Evolutionary conservation across 768 basidiomycete genomes (phyloP).

Genomic region (Psilocybe azurescens): DNA sequence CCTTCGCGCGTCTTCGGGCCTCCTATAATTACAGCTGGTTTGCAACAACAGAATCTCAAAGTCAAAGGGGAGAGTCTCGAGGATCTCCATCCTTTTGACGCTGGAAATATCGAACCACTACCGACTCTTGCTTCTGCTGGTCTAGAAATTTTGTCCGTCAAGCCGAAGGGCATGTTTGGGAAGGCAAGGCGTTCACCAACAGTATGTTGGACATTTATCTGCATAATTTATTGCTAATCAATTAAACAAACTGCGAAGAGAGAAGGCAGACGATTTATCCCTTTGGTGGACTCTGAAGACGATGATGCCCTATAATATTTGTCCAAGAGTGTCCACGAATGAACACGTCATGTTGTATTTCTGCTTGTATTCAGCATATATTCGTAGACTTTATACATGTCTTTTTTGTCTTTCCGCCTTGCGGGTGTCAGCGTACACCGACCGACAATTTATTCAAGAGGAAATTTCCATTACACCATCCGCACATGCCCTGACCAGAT

Average conservation of each 20-base stretch:
- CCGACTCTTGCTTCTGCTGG: not conserved
- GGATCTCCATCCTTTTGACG: not conserved
- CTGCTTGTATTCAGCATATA: not conserved
- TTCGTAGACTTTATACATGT: not conserved
- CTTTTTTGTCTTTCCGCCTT: not conserved
- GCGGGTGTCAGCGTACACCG: not conserved
- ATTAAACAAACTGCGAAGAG: slow-evolving; percentile 29
- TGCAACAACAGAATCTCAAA: slow-evolving; percentile 1
- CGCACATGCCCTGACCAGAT: slow-evolving; percentile 51
- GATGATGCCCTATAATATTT: slow-evolving; percentile 29
- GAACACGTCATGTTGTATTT: slow-evolving; percentile 9
- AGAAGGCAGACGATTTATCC: slow-evolving; percentile 53
- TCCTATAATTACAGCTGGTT: not conserved
- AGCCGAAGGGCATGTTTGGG: slow-evolving; percentile 2
- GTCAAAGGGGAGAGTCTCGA: not conserved
- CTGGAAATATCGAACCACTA: not conserved
- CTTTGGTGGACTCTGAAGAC: slow-evolving; percentile 52
- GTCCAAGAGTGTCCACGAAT: not conserved
- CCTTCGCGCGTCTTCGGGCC: not conserved
- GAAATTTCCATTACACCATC: not conserved
- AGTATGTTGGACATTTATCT: slow-evolving; percentile 22
- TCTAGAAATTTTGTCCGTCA: not conserved
- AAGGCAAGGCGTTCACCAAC: slow-evolving; percentile 32
- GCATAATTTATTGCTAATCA: not conserved
- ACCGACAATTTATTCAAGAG: not conserved